A percentile compares a stretch with the other conserved stretches of the same genome.
Conservation (phyloP, 208 protist genomes). For the Angomonas ambiguus region DNA sequence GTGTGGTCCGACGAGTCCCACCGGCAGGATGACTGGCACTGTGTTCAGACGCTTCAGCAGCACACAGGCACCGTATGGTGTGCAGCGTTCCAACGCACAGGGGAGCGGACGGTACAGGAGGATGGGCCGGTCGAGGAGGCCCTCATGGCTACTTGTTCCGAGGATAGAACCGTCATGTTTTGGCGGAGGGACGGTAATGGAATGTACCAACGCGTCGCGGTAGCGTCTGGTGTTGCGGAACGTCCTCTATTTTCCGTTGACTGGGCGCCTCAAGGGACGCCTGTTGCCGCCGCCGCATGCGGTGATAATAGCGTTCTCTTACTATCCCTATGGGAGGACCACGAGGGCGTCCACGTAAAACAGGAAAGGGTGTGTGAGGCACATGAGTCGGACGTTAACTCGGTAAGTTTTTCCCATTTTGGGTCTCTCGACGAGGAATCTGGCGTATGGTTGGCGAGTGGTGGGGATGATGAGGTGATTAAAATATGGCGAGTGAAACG, state of each 20-base stretch:
- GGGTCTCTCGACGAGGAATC: slow-evolving; percentile 9
- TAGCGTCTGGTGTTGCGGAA: slow-evolving; percentile 46
- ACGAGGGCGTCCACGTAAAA: slow-evolving; percentile 5
- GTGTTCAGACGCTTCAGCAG: slow-evolving; percentile 55
- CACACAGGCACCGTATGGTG: slow-evolving; percentile 87
- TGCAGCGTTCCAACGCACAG: slow-evolving; percentile 70
- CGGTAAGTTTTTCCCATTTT: slow-evolving; percentile 46
- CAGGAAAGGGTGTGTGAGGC: slow-evolving; percentile 3
- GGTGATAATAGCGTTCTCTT: slow-evolving; percentile 84
- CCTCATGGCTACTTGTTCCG: slow-evolving; percentile 69
- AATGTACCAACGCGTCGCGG: slow-evolving; percentile 29
- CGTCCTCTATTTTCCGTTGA: slow-evolving; percentile 67
- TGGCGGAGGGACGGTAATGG: slow-evolving; percentile 45
- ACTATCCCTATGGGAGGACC: slow-evolving; percentile 42
- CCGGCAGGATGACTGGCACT: slow-evolving; percentile 86
- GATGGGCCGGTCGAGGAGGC: slow-evolving; percentile 23
- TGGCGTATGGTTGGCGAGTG: slow-evolving; percentile 52
- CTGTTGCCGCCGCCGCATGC: slow-evolving; percentile 67
- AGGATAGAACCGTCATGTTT: slow-evolving; percentile 64
- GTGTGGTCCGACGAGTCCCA: slow-evolving; percentile 58
- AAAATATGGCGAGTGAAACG: slow-evolving; percentile 63
- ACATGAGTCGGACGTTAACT: slow-evolving; percentile 80
- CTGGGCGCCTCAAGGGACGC: slow-evolving; percentile 49
- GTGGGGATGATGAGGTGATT: slow-evolving; percentile 67
- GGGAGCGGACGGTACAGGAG: slow-evolving; percentile 6